Base-by-base conservation (phyloP, 1,284 basidiomycete species). In the Sparassis latifolia region DNA sequence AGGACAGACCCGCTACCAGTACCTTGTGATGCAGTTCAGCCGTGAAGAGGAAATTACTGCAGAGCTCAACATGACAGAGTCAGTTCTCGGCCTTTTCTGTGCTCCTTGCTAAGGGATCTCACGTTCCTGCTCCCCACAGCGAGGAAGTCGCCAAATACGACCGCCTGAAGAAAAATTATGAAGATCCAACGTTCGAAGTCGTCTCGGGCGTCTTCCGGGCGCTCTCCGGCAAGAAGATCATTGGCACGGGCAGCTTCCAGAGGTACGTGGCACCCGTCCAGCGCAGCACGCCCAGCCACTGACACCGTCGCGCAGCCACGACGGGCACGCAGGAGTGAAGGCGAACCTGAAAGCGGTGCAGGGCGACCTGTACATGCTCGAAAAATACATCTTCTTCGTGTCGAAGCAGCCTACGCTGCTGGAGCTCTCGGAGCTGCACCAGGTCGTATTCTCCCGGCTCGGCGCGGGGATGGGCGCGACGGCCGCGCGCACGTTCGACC, bases 331-430 rank as follows among this genome's bases (percentile, higher is more conserved):
- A 4, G 84, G 86, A 27, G 82, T 99, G 73, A 98, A 98, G 73
- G 95, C 93, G 60, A 98, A 98, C 69, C 80, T 99, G 63, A 99
- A 99, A 72, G 97, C 97, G 42, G 82, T 91, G 10, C 95, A 97
- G 68, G 97, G 97, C 55, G 92, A 97, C 67, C 82, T 99, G 30
- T 99, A 97, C 79, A 84, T 98, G 74, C 84, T 99, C 55, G 97
- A 99, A 67, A 97, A 97, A 80, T 92, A 90, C 66, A 78, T 99
- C 46, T 92, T 99, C 70, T 99, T 98, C 74, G 94, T 99, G 50
- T 94, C 95, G 52, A 99, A 98, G 70, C 89, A 94, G 62, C 95
- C 97, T 1, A 86, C 88, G 38, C 86, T 97, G 61, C 82, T 98
- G 60, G 91, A 97, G 58, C 86, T 97, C 58, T 82, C 84, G 51